Evolutionary conservation across 2,329 filamentous ascomycete genomes (phyloP).

Genomic region (Hypoxylon sp.): DNA sequence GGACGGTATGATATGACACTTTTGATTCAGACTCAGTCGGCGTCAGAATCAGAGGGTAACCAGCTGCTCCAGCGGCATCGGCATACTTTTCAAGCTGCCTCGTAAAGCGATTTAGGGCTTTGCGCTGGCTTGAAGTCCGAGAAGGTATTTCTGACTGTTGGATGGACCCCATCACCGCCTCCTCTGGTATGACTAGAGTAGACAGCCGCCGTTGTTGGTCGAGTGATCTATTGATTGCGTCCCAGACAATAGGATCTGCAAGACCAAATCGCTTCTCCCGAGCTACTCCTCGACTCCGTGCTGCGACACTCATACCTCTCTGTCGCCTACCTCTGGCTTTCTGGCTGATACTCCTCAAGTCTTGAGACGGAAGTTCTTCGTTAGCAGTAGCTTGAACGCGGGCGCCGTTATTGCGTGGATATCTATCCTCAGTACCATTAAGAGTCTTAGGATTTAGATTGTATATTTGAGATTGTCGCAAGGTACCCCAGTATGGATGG

Average conservation of each 20-base stretch:
- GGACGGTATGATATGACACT: conserved; percentile 65
- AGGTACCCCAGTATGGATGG: conserved; percentile 51
- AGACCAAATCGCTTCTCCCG: conserved; percentile 53
- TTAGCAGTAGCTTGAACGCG: neutral
- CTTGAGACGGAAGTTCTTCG: neutral
- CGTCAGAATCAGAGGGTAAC: conserved; percentile 58
- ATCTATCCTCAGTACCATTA: conserved; percentile 10
- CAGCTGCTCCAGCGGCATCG: conserved; percentile 56
- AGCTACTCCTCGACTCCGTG: conserved; percentile 27
- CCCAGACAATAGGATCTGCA: conserved; percentile 59
- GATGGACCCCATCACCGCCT: conserved; percentile 23
- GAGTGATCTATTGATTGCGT: conserved; percentile 62
- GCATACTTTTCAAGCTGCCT: conserved; percentile 61
- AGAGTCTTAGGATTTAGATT: conserved; percentile 1
- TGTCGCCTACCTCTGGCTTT: conserved; percentile 22
- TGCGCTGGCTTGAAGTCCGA: conserved; percentile 61
- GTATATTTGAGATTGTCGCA: conserved; percentile 44
- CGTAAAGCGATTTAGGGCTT: conserved; percentile 59
- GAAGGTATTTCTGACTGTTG: conserved; percentile 51
- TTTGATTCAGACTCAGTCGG: conserved; percentile 60
- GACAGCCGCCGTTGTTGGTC: conserved; percentile 62
- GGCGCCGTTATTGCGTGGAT: neutral
- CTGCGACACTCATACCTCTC: conserved; percentile 35
- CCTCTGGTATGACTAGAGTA: conserved; percentile 51
- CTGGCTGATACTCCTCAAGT: conserved; percentile 3